Percentiles rank a stretch among this genome's conserved stretches.
These are phyloP conservation scores for Papiliotrema fonsecae DNA, from an alignment of 1,284 basidiomycete species.

Conservation along the genomic window DNA sequence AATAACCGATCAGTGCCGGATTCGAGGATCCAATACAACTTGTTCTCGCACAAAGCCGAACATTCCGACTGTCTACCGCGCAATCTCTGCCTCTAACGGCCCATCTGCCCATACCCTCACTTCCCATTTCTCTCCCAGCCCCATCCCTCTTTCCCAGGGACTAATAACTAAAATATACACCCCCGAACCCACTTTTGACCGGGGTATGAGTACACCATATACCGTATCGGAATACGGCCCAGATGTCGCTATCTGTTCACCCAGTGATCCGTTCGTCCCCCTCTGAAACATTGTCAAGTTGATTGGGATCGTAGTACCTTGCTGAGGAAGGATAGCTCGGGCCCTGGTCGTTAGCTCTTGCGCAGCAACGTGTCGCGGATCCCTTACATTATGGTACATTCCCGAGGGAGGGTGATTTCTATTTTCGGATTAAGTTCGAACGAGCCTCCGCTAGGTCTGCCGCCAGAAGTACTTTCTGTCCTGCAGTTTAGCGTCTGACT, in stretches of 20 bases:
- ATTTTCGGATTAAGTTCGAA: constrained; percentile 67
- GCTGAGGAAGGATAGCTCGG: constrained; percentile 1
- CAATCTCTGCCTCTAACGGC: constrained; percentile 41
- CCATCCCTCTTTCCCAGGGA: constrained; percentile 61
- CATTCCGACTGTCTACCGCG: too few species aligned
- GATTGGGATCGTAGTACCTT: constrained; percentile 26
- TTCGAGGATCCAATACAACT: too few species aligned
- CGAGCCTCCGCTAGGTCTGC: constrained; percentile 59
- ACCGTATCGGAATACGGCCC: constrained; percentile 70
- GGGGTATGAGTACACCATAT: constrained; percentile 63
- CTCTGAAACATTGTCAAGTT: constrained; percentile 47
- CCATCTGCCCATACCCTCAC: constrained; percentile 55
- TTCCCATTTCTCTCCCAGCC: constrained; percentile 53
- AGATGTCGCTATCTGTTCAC: constrained; percentile 59
- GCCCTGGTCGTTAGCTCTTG: constrained; percentile 6
- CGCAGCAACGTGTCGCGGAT: too few species aligned
- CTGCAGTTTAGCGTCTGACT: constrained; percentile 41
- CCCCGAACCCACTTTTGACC: constrained; percentile 55
- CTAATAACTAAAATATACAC: constrained; percentile 69
- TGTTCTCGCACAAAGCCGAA: too few species aligned
- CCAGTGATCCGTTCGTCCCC: constrained; percentile 31
- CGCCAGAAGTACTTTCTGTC: constrained; percentile 57
- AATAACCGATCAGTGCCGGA: too few species aligned
- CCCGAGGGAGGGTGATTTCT: constrained; percentile 56
- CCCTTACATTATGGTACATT: constrained; percentile 63